Evolutionary conservation across 179 eudicot genomes (phyloP).

Genomic region (Patellifolia procumbens): DNA sequence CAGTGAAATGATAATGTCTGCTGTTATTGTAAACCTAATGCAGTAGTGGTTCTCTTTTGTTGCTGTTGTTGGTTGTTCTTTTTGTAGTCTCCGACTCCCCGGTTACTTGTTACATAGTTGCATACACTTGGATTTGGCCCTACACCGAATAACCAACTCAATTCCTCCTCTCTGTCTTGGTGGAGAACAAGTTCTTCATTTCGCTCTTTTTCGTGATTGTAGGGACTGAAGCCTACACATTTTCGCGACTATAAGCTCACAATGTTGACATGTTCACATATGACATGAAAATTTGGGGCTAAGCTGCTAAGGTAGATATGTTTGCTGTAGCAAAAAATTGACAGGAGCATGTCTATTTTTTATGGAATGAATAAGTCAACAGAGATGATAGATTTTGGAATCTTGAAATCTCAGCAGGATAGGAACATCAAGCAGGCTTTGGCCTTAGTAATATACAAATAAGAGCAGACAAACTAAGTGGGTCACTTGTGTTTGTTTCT

Average conservation of each 20-base stretch:
- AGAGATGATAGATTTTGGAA: constrained; percentile 28
- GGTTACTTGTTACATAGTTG: too few relatives aligned
- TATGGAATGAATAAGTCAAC: constrained; percentile 25
- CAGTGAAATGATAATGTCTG: constrained; percentile 22
- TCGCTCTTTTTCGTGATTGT: too few relatives aligned
- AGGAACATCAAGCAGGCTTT: constrained; percentile 7
- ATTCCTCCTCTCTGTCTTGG: too few relatives aligned
- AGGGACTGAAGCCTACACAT: too few relatives aligned
- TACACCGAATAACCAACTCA: too few relatives aligned
- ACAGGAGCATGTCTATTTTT: constrained; percentile 14
- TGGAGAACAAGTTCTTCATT: too few relatives aligned
- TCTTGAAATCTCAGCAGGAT: constrained; percentile 29
- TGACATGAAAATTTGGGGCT: background rate
- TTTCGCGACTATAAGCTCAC: too few relatives aligned
- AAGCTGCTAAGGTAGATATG: constrained; percentile 9
- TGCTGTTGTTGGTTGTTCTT: background rate
- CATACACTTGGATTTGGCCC: too few relatives aligned
- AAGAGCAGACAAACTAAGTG: constrained; percentile 24
- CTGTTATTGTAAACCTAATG: constrained; percentile 16
- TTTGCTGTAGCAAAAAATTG: constrained; percentile 18
- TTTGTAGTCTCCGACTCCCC: too few relatives aligned
- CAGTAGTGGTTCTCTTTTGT: background rate
- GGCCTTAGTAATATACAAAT: constrained; percentile 5
- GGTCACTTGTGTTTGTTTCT: constrained; percentile 21
- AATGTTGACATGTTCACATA: background rate